phyloP scores from a whole-genome alignment of 305 asterid species.

The Plantago coronopus region DNA sequence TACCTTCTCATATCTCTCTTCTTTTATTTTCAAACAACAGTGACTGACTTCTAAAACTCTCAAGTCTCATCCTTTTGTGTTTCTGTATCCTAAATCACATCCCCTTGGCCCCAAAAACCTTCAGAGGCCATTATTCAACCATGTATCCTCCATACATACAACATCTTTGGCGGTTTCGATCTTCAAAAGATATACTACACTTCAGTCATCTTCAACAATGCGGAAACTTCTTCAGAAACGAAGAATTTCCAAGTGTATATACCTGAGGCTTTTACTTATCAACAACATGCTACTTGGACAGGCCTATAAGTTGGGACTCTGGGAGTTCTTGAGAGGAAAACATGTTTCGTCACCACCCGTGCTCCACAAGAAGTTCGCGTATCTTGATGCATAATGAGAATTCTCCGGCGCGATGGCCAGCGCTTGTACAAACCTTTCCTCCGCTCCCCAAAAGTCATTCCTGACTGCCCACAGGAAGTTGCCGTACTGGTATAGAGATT shows the following conservation, averaged over 20 bases:
- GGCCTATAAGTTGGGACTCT: slow-evolving; percentile 22
- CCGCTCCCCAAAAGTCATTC: slow-evolving; percentile 65
- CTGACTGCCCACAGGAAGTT: slow-evolving; percentile 69
- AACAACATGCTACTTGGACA: background rate
- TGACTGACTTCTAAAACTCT: slow-evolving; percentile 2
- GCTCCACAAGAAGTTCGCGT: slow-evolving; percentile 83
- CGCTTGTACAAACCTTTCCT: slow-evolving; percentile 62
- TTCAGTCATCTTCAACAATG: slow-evolving; percentile 1
- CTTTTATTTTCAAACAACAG: background rate
- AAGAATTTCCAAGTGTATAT: slow-evolving; percentile 9
- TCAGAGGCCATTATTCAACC: slow-evolving; percentile 12
- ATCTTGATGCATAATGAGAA: slow-evolving; percentile 44
- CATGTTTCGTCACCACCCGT: slow-evolving; percentile 90
- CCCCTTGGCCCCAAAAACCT: background rate
- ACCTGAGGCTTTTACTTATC: slow-evolving; percentile 16
- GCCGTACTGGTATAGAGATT: slow-evolving; percentile 55
- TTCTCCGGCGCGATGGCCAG: slow-evolving; percentile 50
- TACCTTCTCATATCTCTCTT: slow-evolving; percentile 1
- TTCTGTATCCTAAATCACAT: slow-evolving; percentile 12
- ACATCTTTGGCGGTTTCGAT: slow-evolving; percentile 9
- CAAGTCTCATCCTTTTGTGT: slow-evolving; percentile 1
- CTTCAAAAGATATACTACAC: slow-evolving; percentile 5
- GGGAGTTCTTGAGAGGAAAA: slow-evolving; percentile 41
- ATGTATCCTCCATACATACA: slow-evolving; percentile 4
- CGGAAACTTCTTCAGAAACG: slow-evolving; percentile 3